Percentiles rank a stretch among this genome's conserved stretches.
These are phyloP conservation scores for Pneumocystis wakefieldiae DNA, from an alignment of 1,139 yeast species.

Conservation along the genomic window DNA sequence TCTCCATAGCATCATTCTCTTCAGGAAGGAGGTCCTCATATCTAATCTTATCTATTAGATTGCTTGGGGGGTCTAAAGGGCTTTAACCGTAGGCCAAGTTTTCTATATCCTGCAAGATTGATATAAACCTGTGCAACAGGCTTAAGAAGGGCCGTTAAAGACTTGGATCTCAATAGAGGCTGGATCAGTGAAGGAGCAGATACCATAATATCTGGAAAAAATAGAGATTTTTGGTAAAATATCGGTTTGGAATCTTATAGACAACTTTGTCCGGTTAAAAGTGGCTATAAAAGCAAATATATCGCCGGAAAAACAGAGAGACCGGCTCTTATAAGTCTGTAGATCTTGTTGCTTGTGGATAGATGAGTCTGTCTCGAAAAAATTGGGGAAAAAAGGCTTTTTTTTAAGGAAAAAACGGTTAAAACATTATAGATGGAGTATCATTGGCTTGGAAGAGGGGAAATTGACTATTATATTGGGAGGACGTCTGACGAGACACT, in stretches of 20 bases:
- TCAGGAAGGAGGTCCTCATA: constrained; percentile 76
- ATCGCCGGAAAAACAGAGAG: neutral
- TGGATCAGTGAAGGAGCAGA: neutral
- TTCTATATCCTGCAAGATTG: constrained; percentile 11
- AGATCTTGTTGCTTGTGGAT: neutral
- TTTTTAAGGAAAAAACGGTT: neutral
- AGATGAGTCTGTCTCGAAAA: neutral
- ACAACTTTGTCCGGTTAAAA: no score
- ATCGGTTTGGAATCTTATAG: no score
- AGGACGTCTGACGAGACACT: constrained; percentile 29
- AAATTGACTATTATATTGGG: neutral
- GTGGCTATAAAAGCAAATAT: neutral
- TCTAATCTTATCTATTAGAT: constrained; percentile 20
- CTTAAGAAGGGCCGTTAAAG: constrained; percentile 5
- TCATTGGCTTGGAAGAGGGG: neutral
- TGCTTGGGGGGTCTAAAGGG: no score
- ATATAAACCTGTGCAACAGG: constrained; percentile 11
- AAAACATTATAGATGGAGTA: neutral
- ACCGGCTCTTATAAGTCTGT: neutral
- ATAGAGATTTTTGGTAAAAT: no score
- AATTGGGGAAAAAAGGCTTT: neutral
- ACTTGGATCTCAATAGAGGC: constrained; percentile 7
- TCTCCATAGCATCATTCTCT: constrained; percentile 75
- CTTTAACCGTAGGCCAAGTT: constrained; percentile 11
- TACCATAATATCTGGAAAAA: neutral